A percentile compares a stretch with the other conserved stretches of the same genome.
These are phyloP conservation scores for Cercis canadensis DNA, from an alignment of 306 rosid genomes.

Conservation along the genomic window DNA sequence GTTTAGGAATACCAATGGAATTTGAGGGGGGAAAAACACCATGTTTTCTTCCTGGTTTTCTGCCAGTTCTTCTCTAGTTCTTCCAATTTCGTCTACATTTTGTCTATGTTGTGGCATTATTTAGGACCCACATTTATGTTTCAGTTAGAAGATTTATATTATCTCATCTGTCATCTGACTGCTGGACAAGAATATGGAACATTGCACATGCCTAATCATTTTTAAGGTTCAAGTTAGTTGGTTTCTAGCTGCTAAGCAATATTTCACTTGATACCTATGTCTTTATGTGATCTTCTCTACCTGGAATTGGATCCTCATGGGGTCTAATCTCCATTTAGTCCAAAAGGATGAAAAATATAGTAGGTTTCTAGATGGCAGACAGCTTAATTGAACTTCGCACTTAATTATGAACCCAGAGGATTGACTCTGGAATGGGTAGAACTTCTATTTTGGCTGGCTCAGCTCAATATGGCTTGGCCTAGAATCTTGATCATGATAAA, in stretches of 20 bases:
- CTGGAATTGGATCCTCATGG: slow-evolving; percentile 18
- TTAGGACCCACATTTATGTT: neutral
- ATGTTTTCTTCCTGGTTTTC: slow-evolving; percentile 16
- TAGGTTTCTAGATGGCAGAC: neutral
- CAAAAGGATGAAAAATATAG: neutral
- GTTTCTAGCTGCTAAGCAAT: neutral
- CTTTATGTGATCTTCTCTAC: neutral
- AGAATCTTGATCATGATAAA: neutral
- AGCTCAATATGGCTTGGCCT: slow-evolving; percentile 21
- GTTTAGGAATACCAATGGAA: no score
- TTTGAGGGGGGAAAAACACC: no score
- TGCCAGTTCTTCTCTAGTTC: neutral
- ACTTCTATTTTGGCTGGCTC: neutral
- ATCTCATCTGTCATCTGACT: slow-evolving; percentile 6
- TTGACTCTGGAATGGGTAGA: neutral
- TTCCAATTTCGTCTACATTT: neutral
- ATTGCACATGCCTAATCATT: slow-evolving; percentile 13
- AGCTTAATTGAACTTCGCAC: neutral
- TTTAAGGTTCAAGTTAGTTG: slow-evolving; percentile 26
- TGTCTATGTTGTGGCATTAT: neutral
- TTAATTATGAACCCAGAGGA: no score
- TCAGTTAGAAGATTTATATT: slow-evolving; percentile 22
- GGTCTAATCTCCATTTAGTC: slow-evolving; percentile 11
- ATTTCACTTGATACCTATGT: neutral
- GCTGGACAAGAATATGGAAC: neutral